phyloP scores from a whole-genome alignment of 345 rosid species.

The Hibiscus trionum region DNA sequence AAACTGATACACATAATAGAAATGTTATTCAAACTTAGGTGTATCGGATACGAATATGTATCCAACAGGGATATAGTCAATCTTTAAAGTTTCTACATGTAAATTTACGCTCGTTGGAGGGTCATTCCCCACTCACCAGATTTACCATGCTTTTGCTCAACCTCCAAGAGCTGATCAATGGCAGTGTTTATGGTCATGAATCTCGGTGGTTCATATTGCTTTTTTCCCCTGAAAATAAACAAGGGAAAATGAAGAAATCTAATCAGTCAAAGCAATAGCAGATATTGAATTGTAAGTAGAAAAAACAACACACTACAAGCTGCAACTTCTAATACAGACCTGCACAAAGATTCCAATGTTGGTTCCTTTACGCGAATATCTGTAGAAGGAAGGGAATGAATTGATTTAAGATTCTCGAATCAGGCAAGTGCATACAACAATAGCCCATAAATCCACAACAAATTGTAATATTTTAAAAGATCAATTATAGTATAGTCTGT shows the following conservation, averaged over 20 bases:
- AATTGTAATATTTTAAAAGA: background rate
- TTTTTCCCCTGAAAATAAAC: slow-evolving; percentile 51
- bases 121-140: slow-evolving; percentile 33
- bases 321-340: slow-evolving; percentile 28
- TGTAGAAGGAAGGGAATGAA: slow-evolving; percentile 11
- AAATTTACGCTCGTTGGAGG: background rate
- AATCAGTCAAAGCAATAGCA: slow-evolving; percentile 3
- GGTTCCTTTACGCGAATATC: slow-evolving; percentile 96
- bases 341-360: slow-evolving; percentile 75
- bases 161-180: slow-evolving; percentile 86
- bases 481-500: background rate
- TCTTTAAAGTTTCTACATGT: background rate
- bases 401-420: background rate
- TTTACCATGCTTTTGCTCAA: slow-evolving; percentile 49
- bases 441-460: background rate
- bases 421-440: background rate
- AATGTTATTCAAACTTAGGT: no score
- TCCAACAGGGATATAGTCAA: background rate
- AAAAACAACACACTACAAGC: background rate
- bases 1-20: no score
- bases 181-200: slow-evolving; percentile 83
- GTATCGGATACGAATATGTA: background rate
- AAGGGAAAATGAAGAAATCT: background rate
- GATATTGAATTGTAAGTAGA: background rate
- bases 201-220: slow-evolving; percentile 79